Evolutionary conservation across 2,329 filamentous ascomycete species (phyloP).

Genomic region (Thielaviopsis cerberus): DNA sequence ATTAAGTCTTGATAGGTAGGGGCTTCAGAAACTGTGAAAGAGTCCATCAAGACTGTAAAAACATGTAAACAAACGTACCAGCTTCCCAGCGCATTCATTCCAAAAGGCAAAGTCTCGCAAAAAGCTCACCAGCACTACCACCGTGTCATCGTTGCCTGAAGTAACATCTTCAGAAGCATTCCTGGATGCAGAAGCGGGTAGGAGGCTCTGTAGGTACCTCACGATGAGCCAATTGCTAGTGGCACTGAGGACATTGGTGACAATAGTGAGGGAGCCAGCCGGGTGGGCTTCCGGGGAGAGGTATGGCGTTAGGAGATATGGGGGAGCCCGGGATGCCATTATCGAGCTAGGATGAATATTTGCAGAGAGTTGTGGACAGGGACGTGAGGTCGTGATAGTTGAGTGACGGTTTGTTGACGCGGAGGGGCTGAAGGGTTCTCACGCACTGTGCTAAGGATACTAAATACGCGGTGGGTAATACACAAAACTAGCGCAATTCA

Average conservation of each 20-base stretch:
- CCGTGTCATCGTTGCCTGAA: slow-evolving; percentile 15
- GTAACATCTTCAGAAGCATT: slow-evolving; percentile 10
- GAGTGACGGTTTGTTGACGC: background rate
- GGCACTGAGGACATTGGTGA: slow-evolving; percentile 49
- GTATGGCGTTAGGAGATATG: slow-evolving; percentile 46
- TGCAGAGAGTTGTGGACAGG: background rate
- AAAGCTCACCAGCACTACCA: slow-evolving; percentile 65
- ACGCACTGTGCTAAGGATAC: slow-evolving; percentile 1
- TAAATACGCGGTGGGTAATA: no score
- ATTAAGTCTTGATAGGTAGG: no score
- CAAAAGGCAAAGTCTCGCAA: slow-evolving; percentile 63
- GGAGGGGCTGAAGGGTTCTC: background rate
- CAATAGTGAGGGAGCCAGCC: slow-evolving; percentile 39
- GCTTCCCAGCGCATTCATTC: slow-evolving; percentile 48
- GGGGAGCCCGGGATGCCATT: slow-evolving; percentile 31
- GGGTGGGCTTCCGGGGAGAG: slow-evolving; percentile 34
- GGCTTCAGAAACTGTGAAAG: no score
- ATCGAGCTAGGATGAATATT: background rate
- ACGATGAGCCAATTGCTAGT: slow-evolving; percentile 47
- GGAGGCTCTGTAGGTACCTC: slow-evolving; percentile 30
- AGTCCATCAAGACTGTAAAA: slow-evolving; percentile 1
- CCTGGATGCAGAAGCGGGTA: slow-evolving; percentile 18
- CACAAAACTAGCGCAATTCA: no score
- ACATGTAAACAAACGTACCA: slow-evolving; percentile 28
- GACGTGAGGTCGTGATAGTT: background rate